Base-by-base conservation (phyloP, 2,329 filamentous ascomycete genomes). In the Alternaria postmessia region DNA sequence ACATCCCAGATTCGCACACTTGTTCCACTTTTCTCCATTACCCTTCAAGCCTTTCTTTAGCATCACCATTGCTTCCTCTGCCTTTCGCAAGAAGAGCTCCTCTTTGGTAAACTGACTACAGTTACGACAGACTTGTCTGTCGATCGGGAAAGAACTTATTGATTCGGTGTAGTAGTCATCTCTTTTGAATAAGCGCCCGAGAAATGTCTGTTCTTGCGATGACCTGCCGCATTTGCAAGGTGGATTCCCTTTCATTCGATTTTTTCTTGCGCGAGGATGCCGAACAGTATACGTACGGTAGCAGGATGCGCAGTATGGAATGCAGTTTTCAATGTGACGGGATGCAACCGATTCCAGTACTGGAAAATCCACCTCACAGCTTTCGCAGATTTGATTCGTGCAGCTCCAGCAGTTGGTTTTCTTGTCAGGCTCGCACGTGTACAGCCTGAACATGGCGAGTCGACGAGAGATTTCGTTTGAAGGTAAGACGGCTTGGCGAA, bases 401-500 rank as follows among this genome's bases (percentile, higher is more conserved):
- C 72, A 76, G 3, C 62, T 34, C 68, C 69, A 75, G 52, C 73
- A 75, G 6, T 51, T 28, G 9, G 7, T 39, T 47, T 58, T 71
- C 4, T 30, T 20, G 1, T 39, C 44, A 14, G 9, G 14, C 1
- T 47, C n/a, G 48, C 73, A 75, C 24, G 70, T 68, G 22, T 74
- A 73, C 14, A 48, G 51, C 36, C 51, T 63, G 55, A 72, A 74
- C 18, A 68, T 61, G 3, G 24, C 9, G 4, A 69, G 24, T 20
- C 68, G 61, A 5, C 62, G 58, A 14, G 59, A 47, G 54, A 67
- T 44, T 28, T 69, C 65, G 9, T 68, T 28, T 5, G 55, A 46
- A 18, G 72, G 72, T 5, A 75, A 60, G 12, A 75, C 63, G 6
- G 64, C 52, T 41, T 70, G 54, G 16, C 68, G 66, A 4, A 76